Evolutionary conservation across 352 stramenopile species (phyloP), one percentile per base, ranked within the genome.

Genomic region (Globisporangium carolinianum): DNA sequence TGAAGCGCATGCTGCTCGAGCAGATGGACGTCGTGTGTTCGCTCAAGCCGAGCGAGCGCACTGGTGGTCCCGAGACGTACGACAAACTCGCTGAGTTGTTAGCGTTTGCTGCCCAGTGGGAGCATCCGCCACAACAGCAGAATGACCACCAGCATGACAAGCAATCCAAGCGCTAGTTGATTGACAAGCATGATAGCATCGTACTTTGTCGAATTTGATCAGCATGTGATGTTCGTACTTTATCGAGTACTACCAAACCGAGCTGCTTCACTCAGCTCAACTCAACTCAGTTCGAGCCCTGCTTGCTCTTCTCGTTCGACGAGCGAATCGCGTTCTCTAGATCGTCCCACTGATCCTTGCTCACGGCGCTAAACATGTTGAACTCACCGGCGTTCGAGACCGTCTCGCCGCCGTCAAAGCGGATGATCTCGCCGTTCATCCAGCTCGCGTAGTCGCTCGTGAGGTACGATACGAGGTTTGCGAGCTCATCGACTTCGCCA

Each of bases 351-450:
- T 86, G 75, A 41, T 84, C 80, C 11, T 74, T 69, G 42, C 73
- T 72, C 37, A 93, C 72, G 0, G 62, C 51, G 48, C 69, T 61
- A 53, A 93, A 87, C 65, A 87, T 85, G 63, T 93, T 93, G 60
- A 93, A 91, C 65, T 93, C 80, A 43, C 83, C 83, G 24, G 75
- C 62, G 58, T 91, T 88, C 35, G 71, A 63, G 1, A 89, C 79
- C 18, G 77, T 90, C 69, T 93, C 83, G 17, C 83, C 83, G 53
- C 83, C 83, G 61, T 93, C 83, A 52, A 93, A 89, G 53, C 72
- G 77, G 57, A 93, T 79, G 61, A 93, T 85, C 69, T 89, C 75
- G 55, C 83, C 83, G 50, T 89, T 91, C 42, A 93, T 70, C 80
- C 80, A 93, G 57, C 75, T 87, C 58, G 83, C 83, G 59, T 87